Base-by-base conservation (phyloP, 1,284 basidiomycete species). In the Jaminaea rosea region DNA sequence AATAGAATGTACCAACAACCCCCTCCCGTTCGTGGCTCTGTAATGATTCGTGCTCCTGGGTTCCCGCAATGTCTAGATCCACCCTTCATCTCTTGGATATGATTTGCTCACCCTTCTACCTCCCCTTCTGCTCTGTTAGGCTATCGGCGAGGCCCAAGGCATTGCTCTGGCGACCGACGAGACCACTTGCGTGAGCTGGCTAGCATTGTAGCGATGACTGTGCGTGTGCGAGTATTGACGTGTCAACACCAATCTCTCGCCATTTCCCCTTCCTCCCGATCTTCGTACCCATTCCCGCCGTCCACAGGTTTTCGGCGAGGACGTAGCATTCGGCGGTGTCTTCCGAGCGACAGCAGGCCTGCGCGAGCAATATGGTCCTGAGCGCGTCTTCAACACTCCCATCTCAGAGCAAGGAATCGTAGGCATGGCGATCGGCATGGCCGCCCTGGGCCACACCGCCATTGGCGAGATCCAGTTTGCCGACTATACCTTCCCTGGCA, bases 261-360 rank as follows among this genome's bases (percentile, higher is more conserved):
- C n/a, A n/a, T n/a, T n/a, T n/a, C n/a, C n/a, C n/a, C n/a, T n/a
- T n/a, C n/a, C n/a, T n/a, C n/a, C n/a, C n/a, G n/a, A n/a, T n/a
- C n/a, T n/a, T n/a, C n/a, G n/a, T n/a, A n/a, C n/a, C n/a, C n/a
- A n/a, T n/a, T n/a, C n/a, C n/a, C n/a, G n/a, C n/a, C n/a, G 89
- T 83, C 37, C 34, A 72, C 89, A 93, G 61, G 88, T 93, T 44
- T 85, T 86, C 1, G 0, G n/a, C 19, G 66, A 70, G 47, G 65
- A 70, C 46, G 62, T 64, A 1, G 58, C 62, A 1, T 93, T 93
- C 60, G 90, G 90, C 15, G 90, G 91, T 5, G 91, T 94, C 3
- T 94, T 96, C 72, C 80, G 90, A 53, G 88, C 85, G 59, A 86
- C 85, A n/a, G 75, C 89, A 83, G 91, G 91, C 11, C 80, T 96